Percentiles rank a stretch among this genome's conserved stretches.
These are phyloP conservation scores for Megacollybia platyphylla DNA, from an alignment of 1,284 basidiomycete species.

Conservation along the genomic window DNA sequence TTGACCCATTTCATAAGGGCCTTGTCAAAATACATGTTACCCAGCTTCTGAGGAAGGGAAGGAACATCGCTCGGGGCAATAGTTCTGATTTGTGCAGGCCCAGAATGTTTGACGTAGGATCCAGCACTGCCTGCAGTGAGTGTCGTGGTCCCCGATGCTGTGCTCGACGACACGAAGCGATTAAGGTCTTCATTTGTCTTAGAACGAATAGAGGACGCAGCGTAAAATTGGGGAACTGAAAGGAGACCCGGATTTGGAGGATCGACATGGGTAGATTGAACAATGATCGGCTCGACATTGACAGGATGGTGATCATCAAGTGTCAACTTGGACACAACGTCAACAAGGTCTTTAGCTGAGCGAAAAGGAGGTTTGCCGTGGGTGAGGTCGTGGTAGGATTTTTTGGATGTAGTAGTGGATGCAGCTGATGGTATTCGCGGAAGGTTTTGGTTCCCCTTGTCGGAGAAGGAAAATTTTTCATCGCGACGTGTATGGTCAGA, in stretches of 20 bases:
- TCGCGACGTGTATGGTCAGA: conserved; percentile 22
- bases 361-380: background rate
- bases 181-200: conserved; percentile 62
- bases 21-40: conserved; percentile 79
- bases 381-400: background rate
- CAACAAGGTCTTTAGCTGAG: background rate
- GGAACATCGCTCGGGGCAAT: conserved; percentile 76
- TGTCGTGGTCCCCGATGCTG: conserved; percentile 59
- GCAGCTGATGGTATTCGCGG: background rate
- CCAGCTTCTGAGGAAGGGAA: conserved; percentile 61
- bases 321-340: background rate
- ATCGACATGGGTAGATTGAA: background rate
- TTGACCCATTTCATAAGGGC: conserved; percentile 78
- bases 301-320: conserved; percentile 1
- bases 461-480: conserved; percentile 10
- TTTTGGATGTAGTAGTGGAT: background rate
- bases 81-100: conserved; percentile 60
- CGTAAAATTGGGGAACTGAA: conserved; percentile 24
- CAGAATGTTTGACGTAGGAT: conserved; percentile 77
- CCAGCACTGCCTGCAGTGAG: conserved; percentile 56
- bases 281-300: background rate
- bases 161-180: conserved; percentile 77
- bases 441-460: background rate
- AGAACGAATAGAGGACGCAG: conserved; percentile 35
- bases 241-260: background rate